A percentile compares a stretch with the other conserved stretches of the same genome.
phyloP scores from a whole-genome alignment of 2,329 filamentous ascomycete species.

The Arachnopeziza araneosa region DNA sequence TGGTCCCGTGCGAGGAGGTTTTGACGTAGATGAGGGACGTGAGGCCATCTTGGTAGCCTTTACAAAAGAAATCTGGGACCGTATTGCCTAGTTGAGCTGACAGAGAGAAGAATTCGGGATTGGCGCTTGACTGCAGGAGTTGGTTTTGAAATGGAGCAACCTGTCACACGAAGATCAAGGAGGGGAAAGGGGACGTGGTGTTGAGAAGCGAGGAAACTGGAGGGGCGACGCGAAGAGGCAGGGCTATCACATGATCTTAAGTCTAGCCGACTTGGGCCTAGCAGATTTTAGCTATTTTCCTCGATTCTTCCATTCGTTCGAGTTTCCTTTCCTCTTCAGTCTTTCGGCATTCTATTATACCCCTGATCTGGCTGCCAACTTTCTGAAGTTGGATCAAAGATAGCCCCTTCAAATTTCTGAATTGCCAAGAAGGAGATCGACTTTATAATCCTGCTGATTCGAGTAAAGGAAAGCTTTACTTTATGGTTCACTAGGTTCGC shows the following conservation, averaged over 20 bases:
- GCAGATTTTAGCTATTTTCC: not conserved
- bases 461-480: constrained; percentile 15
- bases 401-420: constrained; percentile 28
- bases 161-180: too few species aligned
- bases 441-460: constrained; percentile 30
- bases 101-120: too few species aligned
- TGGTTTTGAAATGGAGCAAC: too few species aligned
- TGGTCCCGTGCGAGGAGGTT: not conserved
- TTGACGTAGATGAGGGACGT: not conserved
- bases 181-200: too few species aligned
- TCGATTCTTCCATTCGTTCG: constrained; percentile 2
- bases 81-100: not conserved
- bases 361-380: constrained; percentile 22
- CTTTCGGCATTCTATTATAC: constrained; percentile 27
- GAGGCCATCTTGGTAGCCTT: not conserved
- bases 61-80: not conserved
- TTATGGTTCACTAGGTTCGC: constrained; percentile 26
- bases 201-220: not conserved
- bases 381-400: constrained; percentile 2
- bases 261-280: not conserved
- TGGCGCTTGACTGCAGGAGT: too few species aligned
- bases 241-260: not conserved
- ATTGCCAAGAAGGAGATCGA: constrained; percentile 23
- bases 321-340: constrained; percentile 17
- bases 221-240: not conserved